Base-by-base conservation (phyloP, 495 filamentous ascomycete species). In the Aspergillus nidulans region DNA sequence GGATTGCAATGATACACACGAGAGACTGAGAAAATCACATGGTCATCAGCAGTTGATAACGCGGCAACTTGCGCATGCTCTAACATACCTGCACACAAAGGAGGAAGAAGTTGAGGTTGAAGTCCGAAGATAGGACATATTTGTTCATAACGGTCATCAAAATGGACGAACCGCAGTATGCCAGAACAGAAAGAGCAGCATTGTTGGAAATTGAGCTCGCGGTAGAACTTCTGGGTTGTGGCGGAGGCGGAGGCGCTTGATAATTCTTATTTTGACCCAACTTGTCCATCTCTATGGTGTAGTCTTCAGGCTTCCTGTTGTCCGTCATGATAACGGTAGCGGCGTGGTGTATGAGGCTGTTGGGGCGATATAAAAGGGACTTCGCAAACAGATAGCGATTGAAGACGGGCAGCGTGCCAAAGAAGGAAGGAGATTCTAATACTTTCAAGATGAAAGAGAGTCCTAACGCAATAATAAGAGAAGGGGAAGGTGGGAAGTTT, bases 131-230 rank as follows among this genome's bases (percentile, higher is more conserved):
- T 26, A 99, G 79, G 46, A 96, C 91, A 69, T 94, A 99, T 81
- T 99, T 99, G 77, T 99, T 99, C 74, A 94, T 95, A 21, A 96
- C 86, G 36, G 95, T 99, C 94, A 99, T 99, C 70, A 92, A 77
- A 60, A 99, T 99, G 5, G 92, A 97, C 48, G 94, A 87, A 61
- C 84, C 79, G 74, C 94, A 99, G 76, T 99, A 99, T 20, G 87
- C 84, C 47, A 96, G 66, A 58, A 99, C 89, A 9, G 92, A 88
- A 8, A 94, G 67, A 32, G 83, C 71, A 9, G 92, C 88, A 65
- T 82, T 92, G 64, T 87, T 89, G 56, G 83, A 74, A 41, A 87
- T 44, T 15, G 68, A 47, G 48, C 49, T 60, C 18, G 73, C 53
- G 18, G 70, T 64, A 16, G 62, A 44, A 36, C 56, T 66, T 40